A percentile compares a stretch with the other conserved stretches of the same genome.
Conservation (phyloP, 371 early-diverging fungal genomes). For the Mortierella sp. region DNA sequence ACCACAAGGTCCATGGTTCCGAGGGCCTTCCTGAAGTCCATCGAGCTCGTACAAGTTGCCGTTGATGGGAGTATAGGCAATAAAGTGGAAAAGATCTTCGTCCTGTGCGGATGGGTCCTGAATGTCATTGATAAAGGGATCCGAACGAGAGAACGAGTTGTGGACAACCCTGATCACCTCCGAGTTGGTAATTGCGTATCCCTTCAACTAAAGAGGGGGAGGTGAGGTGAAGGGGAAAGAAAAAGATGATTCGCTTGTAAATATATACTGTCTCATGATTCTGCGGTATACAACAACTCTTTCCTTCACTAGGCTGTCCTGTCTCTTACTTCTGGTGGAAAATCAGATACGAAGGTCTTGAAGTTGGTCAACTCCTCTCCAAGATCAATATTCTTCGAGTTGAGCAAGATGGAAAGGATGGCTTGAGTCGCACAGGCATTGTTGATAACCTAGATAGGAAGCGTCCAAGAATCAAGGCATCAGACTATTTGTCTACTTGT, state of each 20-base stretch:
- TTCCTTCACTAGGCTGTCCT: too few relatives aligned
- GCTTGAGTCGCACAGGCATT: conserved; percentile 98
- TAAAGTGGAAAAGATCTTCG: conserved; percentile 91
- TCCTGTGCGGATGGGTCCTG: conserved; percentile 64
- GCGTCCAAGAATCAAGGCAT: too few relatives aligned
- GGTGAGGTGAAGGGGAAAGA: too few relatives aligned
- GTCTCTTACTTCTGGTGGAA: conserved; percentile 79
- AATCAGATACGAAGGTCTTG: conserved; percentile 80
- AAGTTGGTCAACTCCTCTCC: conserved; percentile 80
- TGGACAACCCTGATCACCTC: conserved; percentile 85
- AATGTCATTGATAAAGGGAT: conserved; percentile 80
- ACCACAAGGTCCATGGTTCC: conserved; percentile 70
- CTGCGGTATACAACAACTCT: too few relatives aligned
- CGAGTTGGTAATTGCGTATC: conserved; percentile 85
- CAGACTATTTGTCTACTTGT: not conserved
- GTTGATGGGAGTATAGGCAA: conserved; percentile 84
- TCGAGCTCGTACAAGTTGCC: conserved; percentile 90
- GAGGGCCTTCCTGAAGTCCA: conserved; percentile 81
- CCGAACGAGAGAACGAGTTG: conserved; percentile 84
- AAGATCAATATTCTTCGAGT: conserved; percentile 74
- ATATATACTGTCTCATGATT: too few relatives aligned
- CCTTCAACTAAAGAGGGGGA: conserved; percentile 74
- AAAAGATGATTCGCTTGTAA: too few relatives aligned
- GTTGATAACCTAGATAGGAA: conserved; percentile 65
- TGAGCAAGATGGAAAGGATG: conserved; percentile 87